Evolutionary conservation across 2,329 filamentous ascomycete genomes (phyloP), one percentile per base, ranked within the genome.

Genomic region (Paecilomyces sp.): DNA sequence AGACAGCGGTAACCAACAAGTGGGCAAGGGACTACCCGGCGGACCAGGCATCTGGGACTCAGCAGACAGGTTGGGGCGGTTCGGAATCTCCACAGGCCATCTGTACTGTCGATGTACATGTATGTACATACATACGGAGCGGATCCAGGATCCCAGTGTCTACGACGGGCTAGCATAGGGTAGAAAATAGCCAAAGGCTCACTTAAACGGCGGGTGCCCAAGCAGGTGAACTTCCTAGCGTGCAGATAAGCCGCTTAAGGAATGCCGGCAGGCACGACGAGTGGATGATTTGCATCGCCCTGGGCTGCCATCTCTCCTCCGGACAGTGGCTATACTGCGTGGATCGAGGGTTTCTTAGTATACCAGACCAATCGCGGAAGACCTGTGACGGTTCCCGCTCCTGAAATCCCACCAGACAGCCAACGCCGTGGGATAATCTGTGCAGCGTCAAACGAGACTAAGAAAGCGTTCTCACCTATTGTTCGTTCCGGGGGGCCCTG

Each of bases 11-110:
- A 25, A 24, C 4, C 28, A 22, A 30, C 24, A 30, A 53, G 24
- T 25, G 51, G 51, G 51, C n/a, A 30, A 24, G 51, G 24, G 51
- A 53, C 24, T 25, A 30, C 51, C 25, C 13, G 41, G 41, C 41
- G 51, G 51, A 53, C 28, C 51, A 53, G 51, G 24, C 41, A 47
- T 18, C 41, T 47, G 41, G 41, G 41, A 47, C 41, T 47, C 15
- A 47, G 8, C 15, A 47, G 41, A 18, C 41, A n/a, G 41, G 41
- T 47, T 47, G 41, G 41, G 36, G 31, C 31, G 31, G 41, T 66
- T 63, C 62, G 56, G 57, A 52, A 59, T 55, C 47, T 36, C 55
- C 58, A 59, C 60, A 63, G 64, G 64, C 61, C 61, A 55, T 36
- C n/a, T 22, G 54, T 31, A 56, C 15, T 18, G 52, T 33, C 22